Base-by-base conservation (phyloP, 768 basidiomycete genomes). In the Panaeolus papilionaceus region DNA sequence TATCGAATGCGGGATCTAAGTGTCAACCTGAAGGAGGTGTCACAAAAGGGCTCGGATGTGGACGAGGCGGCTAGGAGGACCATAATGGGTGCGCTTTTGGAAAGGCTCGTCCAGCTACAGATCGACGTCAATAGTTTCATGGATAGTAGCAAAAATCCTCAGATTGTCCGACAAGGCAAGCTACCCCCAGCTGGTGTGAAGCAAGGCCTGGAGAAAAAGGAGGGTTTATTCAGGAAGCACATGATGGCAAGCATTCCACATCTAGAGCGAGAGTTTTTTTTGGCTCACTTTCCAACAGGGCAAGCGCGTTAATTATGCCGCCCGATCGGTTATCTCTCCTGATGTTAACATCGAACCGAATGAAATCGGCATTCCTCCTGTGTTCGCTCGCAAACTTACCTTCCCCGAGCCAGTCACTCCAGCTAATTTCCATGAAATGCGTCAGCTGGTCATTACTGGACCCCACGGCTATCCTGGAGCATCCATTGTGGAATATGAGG, bases 311-410 rank as follows among this genome's bases (percentile, higher is more conserved):
- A 99, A 99, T 79, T 98, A 97, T 77, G 96, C 98, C 47, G 98
- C 98, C 23, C 96, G 98, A 70, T 99, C 98, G n/a, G 98, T 99
- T 75, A 99, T 99, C 71, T 99, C 98, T 18, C 98, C 98, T 11
- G 98, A 99, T 75, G 93, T 98, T 73, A 99, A 99, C 79, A 99
- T 99, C 71, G 98, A 99, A 79, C 94, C 98, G 38, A 96, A 94
- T 77, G 98, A 99, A 79, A 99, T 99, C 66, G 98, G 98, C 45
- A 89, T 99, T 33, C 98, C 98, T 6, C 98, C 98, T 38, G 93
- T 99, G 62, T 99, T 99, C 76, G 98, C 98, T 1, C 88, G 91
- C 73, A 98, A 98, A 76, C 82, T 99, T 75, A 99, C 98, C 4
- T 99, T 95, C 81, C 95, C 98, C 3, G 98, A 98, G 77, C 96